Evolutionary conservation across 371 early-diverging fungal genomes (phyloP), one percentile per base, ranked within the genome.

Genomic region (Syncephalastrum racemosum): DNA sequence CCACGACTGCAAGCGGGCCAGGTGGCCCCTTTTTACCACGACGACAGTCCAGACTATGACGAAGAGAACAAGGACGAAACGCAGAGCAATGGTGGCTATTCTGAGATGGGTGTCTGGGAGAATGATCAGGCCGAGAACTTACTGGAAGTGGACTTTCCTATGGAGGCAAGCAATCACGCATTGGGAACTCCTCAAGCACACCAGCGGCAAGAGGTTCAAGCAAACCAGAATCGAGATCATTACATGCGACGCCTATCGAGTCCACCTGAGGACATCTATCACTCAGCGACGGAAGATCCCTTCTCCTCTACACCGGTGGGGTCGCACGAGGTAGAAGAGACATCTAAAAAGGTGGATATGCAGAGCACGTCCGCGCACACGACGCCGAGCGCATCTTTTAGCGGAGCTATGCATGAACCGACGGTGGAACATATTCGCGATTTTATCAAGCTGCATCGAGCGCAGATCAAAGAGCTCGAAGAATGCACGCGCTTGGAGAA

Each of bases 401-500:
- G 19, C 8, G 8, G 18, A 3, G 13, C 5, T 6, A 51, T 19
- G 23, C 25, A 43, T 50, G 44, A 45, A 46, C 46, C 36, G 40
- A 44, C 65, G 1, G 61, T 58, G 4, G 53, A 60, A 2, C 68
- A 63, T 14, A 81, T 87, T 51, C 83, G 89, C n/a, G 77, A 83
- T 1, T 84, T 95, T 56, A 79, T 92, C 4, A 83, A 78, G 23
- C 66, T 80, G 36, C 96, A 95, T 61, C 84, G 93, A 3, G 76
- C 81, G 24, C 90, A 92, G 65, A 77, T 96, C 46, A 83, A 89
- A 36, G 84, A 90, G 40, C 70, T 89, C 16, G 86, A 88, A 15
- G 95, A 93, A 39, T 75, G 85, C 42, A 78, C 86, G 18, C 85
- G 86, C 54, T 74, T 78, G 31, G 96, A 97, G 71, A 88, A 88